Percentiles rank a stretch among this genome's conserved stretches.
These are phyloP conservation scores for Plantago elongata DNA, from an alignment of 257 asterid species.

Conservation along the genomic window DNA sequence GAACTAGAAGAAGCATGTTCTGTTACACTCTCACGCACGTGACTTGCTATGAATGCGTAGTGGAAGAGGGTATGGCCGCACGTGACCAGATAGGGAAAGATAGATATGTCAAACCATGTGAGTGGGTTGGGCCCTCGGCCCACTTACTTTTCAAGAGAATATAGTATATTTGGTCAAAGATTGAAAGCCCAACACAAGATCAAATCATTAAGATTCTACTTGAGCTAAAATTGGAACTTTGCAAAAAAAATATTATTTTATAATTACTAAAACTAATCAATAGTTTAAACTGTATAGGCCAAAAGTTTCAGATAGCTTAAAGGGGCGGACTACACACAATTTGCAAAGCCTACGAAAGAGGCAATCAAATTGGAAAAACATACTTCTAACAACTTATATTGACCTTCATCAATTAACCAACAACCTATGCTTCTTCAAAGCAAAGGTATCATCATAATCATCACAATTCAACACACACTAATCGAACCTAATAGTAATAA, in stretches of 20 bases:
- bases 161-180: slow-evolving; percentile 10
- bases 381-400: slow-evolving; percentile 9
- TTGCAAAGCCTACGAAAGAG: slow-evolving; percentile 20
- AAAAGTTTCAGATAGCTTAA: too few relatives aligned
- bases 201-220: neutral
- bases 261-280: neutral
- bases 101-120: slow-evolving; percentile 60
- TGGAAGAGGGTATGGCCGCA: slow-evolving; percentile 38
- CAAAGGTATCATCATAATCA: slow-evolving; percentile 32
- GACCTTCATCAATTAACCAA: slow-evolving; percentile 26
- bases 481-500: slow-evolving; percentile 19
- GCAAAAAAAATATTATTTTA: neutral
- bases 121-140: slow-evolving; percentile 48
- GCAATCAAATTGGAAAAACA: slow-evolving; percentile 6
- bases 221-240: neutral
- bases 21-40: slow-evolving; percentile 20
- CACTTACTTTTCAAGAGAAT: slow-evolving; percentile 30
- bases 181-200: slow-evolving; percentile 1
- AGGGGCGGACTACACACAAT: slow-evolving; percentile 14
- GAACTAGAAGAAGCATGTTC: slow-evolving; percentile 33
- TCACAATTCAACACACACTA: slow-evolving; percentile 30
- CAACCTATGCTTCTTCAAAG: slow-evolving; percentile 6
- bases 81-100: slow-evolving; percentile 42
- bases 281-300: slow-evolving; percentile 1
- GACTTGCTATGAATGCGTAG: slow-evolving; percentile 11